Conservation (phyloP, 805 yeast genomes). For the Martiniozyma abietophila region DNA sequence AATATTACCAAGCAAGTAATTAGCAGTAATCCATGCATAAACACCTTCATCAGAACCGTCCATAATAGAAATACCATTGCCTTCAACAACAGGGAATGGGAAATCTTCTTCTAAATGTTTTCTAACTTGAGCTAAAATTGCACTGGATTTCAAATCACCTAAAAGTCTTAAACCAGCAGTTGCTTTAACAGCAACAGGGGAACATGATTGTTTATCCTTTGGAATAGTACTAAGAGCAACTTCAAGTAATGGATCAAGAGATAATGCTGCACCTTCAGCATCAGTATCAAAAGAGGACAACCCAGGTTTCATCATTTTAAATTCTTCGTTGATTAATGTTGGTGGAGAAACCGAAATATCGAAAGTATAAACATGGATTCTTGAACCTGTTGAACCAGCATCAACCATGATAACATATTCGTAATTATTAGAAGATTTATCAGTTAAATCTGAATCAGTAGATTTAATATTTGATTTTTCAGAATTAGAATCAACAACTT, state of each 20-base stretch:
- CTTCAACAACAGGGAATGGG: slow-evolving; percentile 87
- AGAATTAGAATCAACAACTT: slow-evolving; percentile 1
- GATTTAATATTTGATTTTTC: neutral
- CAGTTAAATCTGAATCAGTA: slow-evolving; percentile 1
- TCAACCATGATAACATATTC: slow-evolving; percentile 90
- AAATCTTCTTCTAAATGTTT: slow-evolving; percentile 65
- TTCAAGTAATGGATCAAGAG: slow-evolving; percentile 74
- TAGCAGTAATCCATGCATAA: slow-evolving; percentile 96
- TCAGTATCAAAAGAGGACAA: slow-evolving; percentile 78
- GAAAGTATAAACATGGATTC: slow-evolving; percentile 90
- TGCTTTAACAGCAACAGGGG: slow-evolving; percentile 95
- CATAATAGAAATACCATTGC: slow-evolving; percentile 87
- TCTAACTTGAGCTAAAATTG: slow-evolving; percentile 70
- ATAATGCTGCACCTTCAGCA: slow-evolving; percentile 76
- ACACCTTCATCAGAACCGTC: slow-evolving; percentile 97
- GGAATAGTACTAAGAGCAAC: slow-evolving; percentile 76
- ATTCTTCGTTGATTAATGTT: slow-evolving; percentile 63
- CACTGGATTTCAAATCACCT: slow-evolving; percentile 64
- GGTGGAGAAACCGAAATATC: slow-evolving; percentile 85
- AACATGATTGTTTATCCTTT: slow-evolving; percentile 56
- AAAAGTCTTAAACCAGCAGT: slow-evolving; percentile 91
- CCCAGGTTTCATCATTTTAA: slow-evolving; percentile 89
- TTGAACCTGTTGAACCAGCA: slow-evolving; percentile 96
- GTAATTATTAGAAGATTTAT: slow-evolving; percentile 15
- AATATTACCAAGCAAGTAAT: slow-evolving; percentile 87